Base-by-base conservation (phyloP, 106 monocot genomes). In the Gastrodia elata region DNA sequence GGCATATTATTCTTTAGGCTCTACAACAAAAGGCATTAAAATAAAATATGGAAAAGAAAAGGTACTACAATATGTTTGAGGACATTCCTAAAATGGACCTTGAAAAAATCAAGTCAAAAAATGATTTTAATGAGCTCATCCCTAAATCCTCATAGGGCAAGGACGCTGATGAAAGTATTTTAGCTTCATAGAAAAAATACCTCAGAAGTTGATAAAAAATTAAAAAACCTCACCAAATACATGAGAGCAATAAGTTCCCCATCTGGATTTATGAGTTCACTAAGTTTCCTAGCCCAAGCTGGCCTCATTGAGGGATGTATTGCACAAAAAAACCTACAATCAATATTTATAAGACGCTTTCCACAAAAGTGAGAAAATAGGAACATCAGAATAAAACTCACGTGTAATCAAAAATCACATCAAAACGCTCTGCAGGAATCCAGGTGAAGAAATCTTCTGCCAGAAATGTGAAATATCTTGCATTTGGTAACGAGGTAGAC, bases 321-420 rank as follows among this genome's bases (percentile, higher is more conserved):
- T 28, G 89, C 95, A 92, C 91, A 89, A 74, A 91, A 91, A 77
- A 95, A 91, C 68, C 95, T 91, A 80, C 65, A 75, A 20, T 70
- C 28, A 1, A 55, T 9, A 41, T 32, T 15, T 58, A 26, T 20
- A 55, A 70, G 30, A 46, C 18, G 73, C 37, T 32, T 58, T 34
- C 25, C 18, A 70, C 30, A 32, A 61, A 2, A 32, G 11, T 32
- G 30, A 32, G 13, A 32, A 61, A 61, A 27, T 61, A 61, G 30
- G n/a, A n/a, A n/a, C 32, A 67, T 14, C 37, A 67, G 32, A 25
- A 46, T 33, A 13, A 49, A 18, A 44, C 91, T 81, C 81, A 94
- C 94, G 84, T 84, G 75, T 94, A 94, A 77, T 94, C 94, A 76
- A 94, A 88, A 24, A 94, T 80, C 32, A 88, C 75, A 86, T 94